Evolutionary conservation across 352 stramenopile genomes (phyloP), one percentile per base, ranked within the genome.

Genomic region (Phytophthora podocarpi): DNA sequence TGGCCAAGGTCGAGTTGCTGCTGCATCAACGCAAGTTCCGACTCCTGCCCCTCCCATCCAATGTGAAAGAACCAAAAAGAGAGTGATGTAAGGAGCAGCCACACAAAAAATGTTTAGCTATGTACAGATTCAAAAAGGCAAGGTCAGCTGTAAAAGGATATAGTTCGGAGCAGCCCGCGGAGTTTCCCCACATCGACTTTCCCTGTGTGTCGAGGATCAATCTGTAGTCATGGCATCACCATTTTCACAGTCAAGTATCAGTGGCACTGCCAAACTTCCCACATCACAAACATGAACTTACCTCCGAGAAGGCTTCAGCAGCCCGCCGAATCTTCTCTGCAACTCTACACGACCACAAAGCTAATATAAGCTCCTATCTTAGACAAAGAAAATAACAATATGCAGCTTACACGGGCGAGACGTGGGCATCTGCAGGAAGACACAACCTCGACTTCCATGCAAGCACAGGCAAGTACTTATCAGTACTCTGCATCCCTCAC

Each of bases 241-340:
- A 46, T 34, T 36, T 41, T 32, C 12, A 50, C n/a, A n/a, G n/a
- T n/a, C n/a, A n/a, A n/a, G n/a, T n/a, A n/a, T n/a, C n/a, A n/a
- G n/a, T n/a, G n/a, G n/a, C n/a, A n/a, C n/a, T n/a, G n/a, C n/a
- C n/a, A n/a, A n/a, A n/a, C n/a, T n/a, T n/a, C n/a, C n/a, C n/a
- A n/a, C n/a, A n/a, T n/a, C n/a, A n/a, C n/a, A n/a, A n/a, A n/a
- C n/a, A n/a, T n/a, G n/a, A n/a, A n/a, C n/a, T n/a, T 50, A 87
- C 82, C 59, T 64, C 51, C 5, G 62, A 45, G 36, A 89, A 92
- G 0, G 67, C 75, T 40, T 87, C 77, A n/a, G 74, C 69, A 40
- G 77, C 77, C 15, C 78, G 72, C 3, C 76, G 67, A 41, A 91
- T 59, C 51, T 83, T 90, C 46, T 90, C 78, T 0, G 46, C 21